Evolutionary conservation across 352 stramenopile genomes (phyloP), one percentile per base, ranked within the genome.

Genomic region (Phytophthora rubi): DNA sequence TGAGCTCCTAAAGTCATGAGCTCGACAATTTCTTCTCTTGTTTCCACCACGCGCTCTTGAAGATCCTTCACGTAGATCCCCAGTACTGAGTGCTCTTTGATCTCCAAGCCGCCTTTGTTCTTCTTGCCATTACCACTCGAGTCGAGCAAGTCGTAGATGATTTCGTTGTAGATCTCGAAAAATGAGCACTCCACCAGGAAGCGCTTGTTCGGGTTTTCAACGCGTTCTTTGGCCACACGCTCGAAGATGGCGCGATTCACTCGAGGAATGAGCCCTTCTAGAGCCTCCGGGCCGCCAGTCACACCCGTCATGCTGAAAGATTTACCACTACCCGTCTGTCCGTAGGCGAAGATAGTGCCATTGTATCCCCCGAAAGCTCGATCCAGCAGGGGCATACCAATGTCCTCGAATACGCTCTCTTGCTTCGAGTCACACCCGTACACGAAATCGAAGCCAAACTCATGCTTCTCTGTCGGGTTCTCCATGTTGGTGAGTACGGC

Each of bases 121-220:
- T 96, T 94, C 80, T 96, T 97, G 47, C 76, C 65, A 54, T 93
- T 92, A n/a, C 84, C 83, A 32, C 75, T 97, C 9, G 91, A 88
- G 60, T 97, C 84, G 8, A 99, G 82, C 49, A 99, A 76, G 71
- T 99, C 96, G 66, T 96, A 98, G 59, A 98, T 98, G 51, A 95
- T 95, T 75, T 98, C 95, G 63, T 98, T 98, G 81, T 98, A 98
- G 53, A 99, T 98, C 70, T 99, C 95, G 64, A 99, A 95, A 79
- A 97, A 99, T 13, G 93, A 98, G 37, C 87, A 96, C 59, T 96
- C 89, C 21, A 99, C 87, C 7, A 98, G 74, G 66, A 96, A 98
- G 44, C 86, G 76, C 23, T 92, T 97, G 58, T 91, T 85, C 2
- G 81, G 80, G 59, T 86, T 77, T 28, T 89, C 83, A 5, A 65